These are phyloP conservation scores for Bassia scoparia DNA, from an alignment of 148 eudicot species.

Conservation along the genomic window DNA sequence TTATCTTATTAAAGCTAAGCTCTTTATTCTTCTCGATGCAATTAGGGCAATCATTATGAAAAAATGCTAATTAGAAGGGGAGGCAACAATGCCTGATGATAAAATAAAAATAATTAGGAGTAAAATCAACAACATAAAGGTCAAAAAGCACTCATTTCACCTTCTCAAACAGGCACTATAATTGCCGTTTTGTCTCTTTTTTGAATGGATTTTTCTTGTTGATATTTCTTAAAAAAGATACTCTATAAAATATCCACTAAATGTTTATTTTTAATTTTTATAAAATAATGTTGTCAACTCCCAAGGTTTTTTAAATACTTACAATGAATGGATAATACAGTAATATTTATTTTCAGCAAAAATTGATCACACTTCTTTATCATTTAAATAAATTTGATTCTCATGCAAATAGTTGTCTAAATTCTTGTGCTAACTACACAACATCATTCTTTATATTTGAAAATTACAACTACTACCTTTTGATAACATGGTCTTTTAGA, in stretches of 20 bases:
- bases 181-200: slow-evolving; percentile 19
- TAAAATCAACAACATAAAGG: slow-evolving; percentile 7
- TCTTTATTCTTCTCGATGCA: slow-evolving; percentile 11
- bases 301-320: not conserved
- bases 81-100: slow-evolving; percentile 24
- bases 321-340: not conserved
- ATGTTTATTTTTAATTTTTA: slow-evolving; percentile 4
- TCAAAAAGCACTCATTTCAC: slow-evolving; percentile 25
- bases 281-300: not conserved
- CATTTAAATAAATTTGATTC: no score
- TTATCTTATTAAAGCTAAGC: not conserved
- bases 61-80: slow-evolving; percentile 11
- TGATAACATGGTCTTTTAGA: no score
- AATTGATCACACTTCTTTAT: no score
- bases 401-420: not conserved
- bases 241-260: not conserved
- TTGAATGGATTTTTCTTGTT: slow-evolving; percentile 15
- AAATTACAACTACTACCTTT: no score
- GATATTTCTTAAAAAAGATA: not conserved
- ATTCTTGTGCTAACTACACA: no score
- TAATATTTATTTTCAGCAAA: no score
- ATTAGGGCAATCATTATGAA: slow-evolving; percentile 14
- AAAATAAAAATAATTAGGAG: not conserved
- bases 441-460: no score
- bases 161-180: not conserved